A percentile compares a stretch with the other conserved stretches of the same genome.
phyloP scores from a whole-genome alignment of 768 basidiomycete species.

The Exidia glandulosa region DNA sequence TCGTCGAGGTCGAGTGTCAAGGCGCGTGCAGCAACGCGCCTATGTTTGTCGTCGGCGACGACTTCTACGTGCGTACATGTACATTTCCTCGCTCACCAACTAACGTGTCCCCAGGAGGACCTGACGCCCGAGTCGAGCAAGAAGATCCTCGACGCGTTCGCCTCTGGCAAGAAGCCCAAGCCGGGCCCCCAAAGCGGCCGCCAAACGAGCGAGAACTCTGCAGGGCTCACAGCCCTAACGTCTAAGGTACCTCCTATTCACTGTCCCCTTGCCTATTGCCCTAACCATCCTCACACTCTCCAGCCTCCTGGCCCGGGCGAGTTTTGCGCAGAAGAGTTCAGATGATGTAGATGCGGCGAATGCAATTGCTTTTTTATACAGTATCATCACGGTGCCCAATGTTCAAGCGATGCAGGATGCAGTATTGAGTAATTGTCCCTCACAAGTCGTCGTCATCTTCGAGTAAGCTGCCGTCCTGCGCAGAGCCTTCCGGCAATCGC shows the following conservation, averaged over 20 bases:
- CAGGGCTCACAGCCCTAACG: slow-evolving; percentile 71
- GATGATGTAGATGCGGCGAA: slow-evolving; percentile 38
- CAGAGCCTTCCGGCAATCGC: slow-evolving; percentile 49
- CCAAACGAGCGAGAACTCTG: slow-evolving; percentile 85
- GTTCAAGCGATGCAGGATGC: too few relatives aligned
- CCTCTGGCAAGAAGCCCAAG: slow-evolving; percentile 76
- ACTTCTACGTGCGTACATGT: slow-evolving; percentile 80
- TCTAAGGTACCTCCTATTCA: slow-evolving; percentile 61
- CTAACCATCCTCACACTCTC: not conserved
- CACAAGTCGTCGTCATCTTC: not conserved
- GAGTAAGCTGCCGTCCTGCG: not conserved
- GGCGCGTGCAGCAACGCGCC: slow-evolving; percentile 97
- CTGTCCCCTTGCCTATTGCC: not conserved
- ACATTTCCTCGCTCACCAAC: not conserved
- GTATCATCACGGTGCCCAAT: too few relatives aligned
- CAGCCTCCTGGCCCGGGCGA: slow-evolving; percentile 94
- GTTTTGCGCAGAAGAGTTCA: slow-evolving; percentile 76
- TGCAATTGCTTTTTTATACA: too few relatives aligned
- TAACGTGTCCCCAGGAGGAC: slow-evolving; percentile 52
- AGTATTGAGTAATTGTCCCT: too few relatives aligned
- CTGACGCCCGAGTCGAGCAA: slow-evolving; percentile 66
- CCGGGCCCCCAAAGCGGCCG: slow-evolving; percentile 86
- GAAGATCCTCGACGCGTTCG: slow-evolving; percentile 68
- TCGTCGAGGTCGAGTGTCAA: slow-evolving; percentile 96
- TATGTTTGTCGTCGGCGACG: slow-evolving; percentile 92